Base-by-base conservation (phyloP, 1,139 yeast species). In the Saccharomycopsis crataegensis region DNA sequence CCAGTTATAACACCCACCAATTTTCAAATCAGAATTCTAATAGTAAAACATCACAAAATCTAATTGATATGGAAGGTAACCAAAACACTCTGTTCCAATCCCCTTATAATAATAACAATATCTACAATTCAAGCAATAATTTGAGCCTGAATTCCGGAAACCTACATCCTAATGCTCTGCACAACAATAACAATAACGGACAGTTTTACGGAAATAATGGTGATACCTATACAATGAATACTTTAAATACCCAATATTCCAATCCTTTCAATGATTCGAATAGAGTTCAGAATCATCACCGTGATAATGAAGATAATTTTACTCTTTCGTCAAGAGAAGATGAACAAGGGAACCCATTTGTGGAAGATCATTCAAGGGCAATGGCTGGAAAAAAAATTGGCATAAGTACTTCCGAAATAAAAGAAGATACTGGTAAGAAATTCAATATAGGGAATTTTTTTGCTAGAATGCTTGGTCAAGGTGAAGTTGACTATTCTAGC, bases 381-480 rank as follows among this genome's bases (percentile, higher is more conserved):
- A 42, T 11, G 28, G 6, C 16, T 22, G 16, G 12, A 14, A 22
- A 14, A 12, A 14, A 9, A 31, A 8, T 8, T 14, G 16, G n/a
- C 3, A 2, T 9, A 8, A 9, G 12, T 11, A 45, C 17, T 8
- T 8, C 48, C 11, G 16, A 9, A 28, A 32, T 17, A 8, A 9
- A 11, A 22, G 9, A 9, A 11, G 11, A 17, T 4, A 50, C 51
- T 36, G 33, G 34, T 40, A 22, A 48, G 8, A 32, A 40, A 28
- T 59, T 59, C 48, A 69, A 67, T 57, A 61, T 67, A n/a, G 59
- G 67, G 57, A 56, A 62, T 22, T 59, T 59, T 41, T 36, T 56
- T 17, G 28, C 42, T 7, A 37, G 22, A 17, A 14, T 54, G 36
- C 17, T 51, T 16, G 52, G 54, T 11, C 37, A 46, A 28, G 43